Percentiles rank a stretch among this genome's conserved stretches.
These are phyloP conservation scores for Pseudonitzschia multiseries DNA, from an alignment of 108 stramenopile genomes.

Conservation along the genomic window DNA sequence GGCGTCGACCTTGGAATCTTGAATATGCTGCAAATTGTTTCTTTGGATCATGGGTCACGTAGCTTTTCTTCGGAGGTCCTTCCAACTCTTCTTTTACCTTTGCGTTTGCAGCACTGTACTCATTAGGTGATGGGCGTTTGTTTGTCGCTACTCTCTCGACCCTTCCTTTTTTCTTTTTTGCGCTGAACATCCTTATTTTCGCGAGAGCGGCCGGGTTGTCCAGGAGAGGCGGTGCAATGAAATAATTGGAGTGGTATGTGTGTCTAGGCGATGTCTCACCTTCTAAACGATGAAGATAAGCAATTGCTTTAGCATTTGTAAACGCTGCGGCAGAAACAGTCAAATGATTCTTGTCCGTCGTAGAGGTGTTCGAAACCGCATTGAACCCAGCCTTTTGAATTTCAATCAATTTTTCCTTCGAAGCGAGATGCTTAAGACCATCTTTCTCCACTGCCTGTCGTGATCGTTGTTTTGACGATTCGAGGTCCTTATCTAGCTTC, in stretches of 20 bases:
- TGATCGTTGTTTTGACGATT: no score
- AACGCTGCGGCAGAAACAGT: constrained; percentile 40
- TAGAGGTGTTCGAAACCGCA: constrained; percentile 23
- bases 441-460: not conserved
- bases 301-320: constrained; percentile 48
- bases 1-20: constrained; percentile 35
- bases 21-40: constrained; percentile 25
- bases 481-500: no score
- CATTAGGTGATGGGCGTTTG: constrained; percentile 29
- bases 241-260: constrained; percentile 25
- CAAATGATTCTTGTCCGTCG: constrained; percentile 22
- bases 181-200: constrained; percentile 2
- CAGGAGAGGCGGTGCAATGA: constrained; percentile 5
- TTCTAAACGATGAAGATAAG: constrained; percentile 41
- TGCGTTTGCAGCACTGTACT: constrained; percentile 31
- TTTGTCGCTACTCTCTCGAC: constrained; percentile 8
- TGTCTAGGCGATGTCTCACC: constrained; percentile 44
- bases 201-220: constrained; percentile 1
- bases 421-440: no score
- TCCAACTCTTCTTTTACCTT: not conserved
- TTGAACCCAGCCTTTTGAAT: constrained; percentile 30
- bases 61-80: not conserved
- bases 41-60: constrained; percentile 16
- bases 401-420: constrained; percentile 2
- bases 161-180: constrained; percentile 16